Conservation (phyloP, 768 basidiomycete species). For the Auricularia auricula-judae region DNA sequence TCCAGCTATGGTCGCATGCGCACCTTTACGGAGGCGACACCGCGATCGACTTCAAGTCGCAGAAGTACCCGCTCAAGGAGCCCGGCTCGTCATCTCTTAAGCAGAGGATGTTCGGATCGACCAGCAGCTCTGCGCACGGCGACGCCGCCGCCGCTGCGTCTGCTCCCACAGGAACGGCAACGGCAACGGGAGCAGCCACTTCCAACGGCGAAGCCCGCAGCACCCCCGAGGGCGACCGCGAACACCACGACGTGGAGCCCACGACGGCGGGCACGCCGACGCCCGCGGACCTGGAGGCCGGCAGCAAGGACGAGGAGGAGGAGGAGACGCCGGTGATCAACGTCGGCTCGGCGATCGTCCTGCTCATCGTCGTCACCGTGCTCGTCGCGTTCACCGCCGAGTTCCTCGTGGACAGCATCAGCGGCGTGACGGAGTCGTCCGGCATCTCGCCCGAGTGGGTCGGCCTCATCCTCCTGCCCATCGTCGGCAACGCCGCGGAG, state of each 20-base stretch:
- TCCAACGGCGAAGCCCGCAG: too few species aligned
- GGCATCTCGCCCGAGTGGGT: constrained; percentile 70
- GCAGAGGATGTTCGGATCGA: neutral
- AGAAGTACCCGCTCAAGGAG: constrained; percentile 11
- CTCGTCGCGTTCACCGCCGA: constrained; percentile 55
- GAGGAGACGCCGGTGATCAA: constrained; percentile 49
- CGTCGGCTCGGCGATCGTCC: constrained; percentile 40
- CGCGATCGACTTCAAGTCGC: constrained; percentile 13
- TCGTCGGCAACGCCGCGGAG: constrained; percentile 87
- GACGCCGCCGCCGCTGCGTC: too few species aligned
- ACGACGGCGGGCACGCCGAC: neutral
- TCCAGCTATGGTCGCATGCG: constrained; percentile 69
- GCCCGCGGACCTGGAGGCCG: neutral
- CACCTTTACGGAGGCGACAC: constrained; percentile 45
- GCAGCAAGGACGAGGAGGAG: constrained; percentile 22
- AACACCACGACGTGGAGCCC: neutral
- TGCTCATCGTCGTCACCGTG: constrained; percentile 50
- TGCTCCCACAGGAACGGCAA: too few species aligned
- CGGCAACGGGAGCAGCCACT: too few species aligned
- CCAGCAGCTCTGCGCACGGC: neutral
- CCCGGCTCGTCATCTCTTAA: neutral
- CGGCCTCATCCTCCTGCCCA: constrained; percentile 82
- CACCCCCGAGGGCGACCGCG: neutral
- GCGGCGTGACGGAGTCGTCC: constrained; percentile 50
- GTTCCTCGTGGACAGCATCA: constrained; percentile 70